Base-by-base conservation (phyloP, 176 grass and related monocot species). In the Puccinellia tenuiflora region DNA sequence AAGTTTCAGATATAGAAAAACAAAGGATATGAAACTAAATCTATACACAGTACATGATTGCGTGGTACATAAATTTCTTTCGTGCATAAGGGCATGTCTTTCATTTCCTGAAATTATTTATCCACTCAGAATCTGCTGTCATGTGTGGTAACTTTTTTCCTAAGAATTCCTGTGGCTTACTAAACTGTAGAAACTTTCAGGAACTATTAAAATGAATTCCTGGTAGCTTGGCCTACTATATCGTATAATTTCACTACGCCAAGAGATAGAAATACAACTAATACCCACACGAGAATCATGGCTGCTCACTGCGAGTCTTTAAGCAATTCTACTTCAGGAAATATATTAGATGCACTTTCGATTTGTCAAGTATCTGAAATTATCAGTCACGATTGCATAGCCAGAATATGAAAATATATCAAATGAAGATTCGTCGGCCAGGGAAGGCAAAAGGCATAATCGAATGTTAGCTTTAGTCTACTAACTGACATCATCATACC, bases 401-500 rank as follows among this genome's bases (percentile, higher is more conserved):
- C 1, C 14, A 51, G 17, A 22, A 39, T 50, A 10, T 34, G 26
- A n/a, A n/a, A n/a, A n/a, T n/a, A n/a, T n/a, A n/a, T n/a, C n/a
- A n/a, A n/a, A n/a, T n/a, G n/a, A n/a, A n/a, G n/a, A n/a, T n/a
- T n/a, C n/a, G n/a, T n/a, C n/a, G n/a, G n/a, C n/a, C n/a, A 40
- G 9, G 24, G 9, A 39, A 43, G 2, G 25, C 2, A 64, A 73
- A 53, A 56, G 21, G 66, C 25, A 45, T 37, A 6, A 74, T 7
- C n/a, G 3, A 31, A 24, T 43, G 39, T 45, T 20, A 85, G 10
- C 11, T 68, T 73, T 14, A 70, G 48, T 34, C 17, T 39, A 40
- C 7, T 29, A 45, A 77, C 47, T 73, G 30, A 92, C 6, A 79
- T 25, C 68, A 71, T 47, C 52, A 77, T 92, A 96, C 96, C 96